Conservation (phyloP, 352 stramenopile genomes). For the Pythium pyrilobum region DNA sequence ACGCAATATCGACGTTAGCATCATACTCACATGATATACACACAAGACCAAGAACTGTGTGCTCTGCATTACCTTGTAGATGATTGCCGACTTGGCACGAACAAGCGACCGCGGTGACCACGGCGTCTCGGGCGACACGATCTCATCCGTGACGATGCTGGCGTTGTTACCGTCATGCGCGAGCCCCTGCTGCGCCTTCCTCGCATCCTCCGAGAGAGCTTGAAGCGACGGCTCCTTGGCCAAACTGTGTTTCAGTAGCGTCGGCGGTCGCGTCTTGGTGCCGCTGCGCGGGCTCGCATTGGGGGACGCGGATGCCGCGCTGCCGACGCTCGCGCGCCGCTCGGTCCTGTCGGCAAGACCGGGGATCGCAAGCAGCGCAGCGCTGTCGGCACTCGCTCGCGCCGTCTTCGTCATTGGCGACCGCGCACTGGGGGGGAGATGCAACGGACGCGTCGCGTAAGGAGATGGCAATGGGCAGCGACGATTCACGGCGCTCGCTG, state of each 20-base stretch:
- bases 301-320: neutral
- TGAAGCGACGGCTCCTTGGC: conserved; percentile 5
- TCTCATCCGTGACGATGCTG: conserved; percentile 63
- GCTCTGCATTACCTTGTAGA: conserved; percentile 86
- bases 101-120: conserved; percentile 85
- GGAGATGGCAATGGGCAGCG: neutral
- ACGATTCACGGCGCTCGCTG: conserved; percentile 2
- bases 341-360: neutral
- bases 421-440: too few species aligned
- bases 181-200: conserved; percentile 16
- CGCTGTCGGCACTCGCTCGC: neutral
- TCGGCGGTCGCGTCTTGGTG: neutral
- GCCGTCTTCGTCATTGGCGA: conserved; percentile 13
- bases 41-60: too few species aligned
- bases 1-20: too few species aligned
- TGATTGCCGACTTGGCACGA: conserved; percentile 77
- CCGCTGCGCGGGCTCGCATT: neutral
- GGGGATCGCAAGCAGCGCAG: neutral
- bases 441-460: too few species aligned
- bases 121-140: conserved; percentile 38
- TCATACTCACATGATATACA: too few species aligned
- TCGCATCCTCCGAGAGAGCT: conserved; percentile 2
- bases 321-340: conserved; percentile 3
- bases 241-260: conserved; percentile 9
- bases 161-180: conserved; percentile 78